These are phyloP conservation scores for Closterium sp. DNA, from an alignment of 139 green algal species.

Conservation along the genomic window DNA sequence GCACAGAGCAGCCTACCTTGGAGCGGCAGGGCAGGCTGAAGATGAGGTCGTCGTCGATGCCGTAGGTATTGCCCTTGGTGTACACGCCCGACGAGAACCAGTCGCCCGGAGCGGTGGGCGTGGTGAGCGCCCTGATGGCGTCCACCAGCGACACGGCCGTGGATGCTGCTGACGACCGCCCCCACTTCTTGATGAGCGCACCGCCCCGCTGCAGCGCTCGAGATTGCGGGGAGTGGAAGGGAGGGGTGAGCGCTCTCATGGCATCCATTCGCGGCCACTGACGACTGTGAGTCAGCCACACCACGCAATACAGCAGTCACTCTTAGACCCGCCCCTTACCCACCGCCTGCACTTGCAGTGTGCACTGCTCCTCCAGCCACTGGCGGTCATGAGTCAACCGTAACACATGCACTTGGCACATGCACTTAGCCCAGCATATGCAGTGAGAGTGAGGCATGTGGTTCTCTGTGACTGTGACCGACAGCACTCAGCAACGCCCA, in stretches of 20 bases:
- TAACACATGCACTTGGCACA: no score
- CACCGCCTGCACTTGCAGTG: no score
- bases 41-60: conserved; percentile 78
- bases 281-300: no score
- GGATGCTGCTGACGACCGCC: conserved; percentile 79
- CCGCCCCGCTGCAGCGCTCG: conserved; percentile 69
- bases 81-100: conserved; percentile 78
- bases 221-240: not conserved
- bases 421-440: no score
- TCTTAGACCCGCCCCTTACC: no score
- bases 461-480: no score
- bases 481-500: no score
- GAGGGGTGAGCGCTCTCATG: not conserved
- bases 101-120: conserved; percentile 77
- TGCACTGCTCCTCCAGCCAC: not conserved
- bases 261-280: not conserved
- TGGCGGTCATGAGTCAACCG: not conserved
- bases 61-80: conserved; percentile 89
- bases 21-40: conserved; percentile 85
- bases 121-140: conserved; percentile 75
- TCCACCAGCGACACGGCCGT: conserved; percentile 89
- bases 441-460: no score
- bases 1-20: conserved; percentile 31
- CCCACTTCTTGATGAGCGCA: conserved; percentile 94
- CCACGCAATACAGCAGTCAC: no score